Evolutionary conservation across 2,329 filamentous ascomycete species (phyloP).

Genomic region (Neonectria hederae): DNA sequence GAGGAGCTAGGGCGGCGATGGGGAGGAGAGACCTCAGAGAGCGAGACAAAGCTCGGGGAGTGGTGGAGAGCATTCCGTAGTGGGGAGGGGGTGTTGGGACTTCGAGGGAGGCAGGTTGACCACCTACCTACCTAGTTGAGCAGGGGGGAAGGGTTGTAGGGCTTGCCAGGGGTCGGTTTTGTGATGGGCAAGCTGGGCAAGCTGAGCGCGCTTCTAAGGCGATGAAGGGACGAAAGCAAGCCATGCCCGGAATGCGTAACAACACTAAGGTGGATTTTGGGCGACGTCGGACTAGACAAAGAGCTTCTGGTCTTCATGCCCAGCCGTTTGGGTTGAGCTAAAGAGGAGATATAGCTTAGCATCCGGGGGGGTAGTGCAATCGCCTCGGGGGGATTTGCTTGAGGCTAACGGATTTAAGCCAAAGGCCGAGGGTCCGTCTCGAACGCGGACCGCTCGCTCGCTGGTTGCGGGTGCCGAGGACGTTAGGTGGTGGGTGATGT

Average conservation of each 20-base stretch:
- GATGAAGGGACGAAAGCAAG: not conserved
- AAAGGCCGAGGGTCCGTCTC: not conserved
- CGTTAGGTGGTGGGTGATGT: not conserved
- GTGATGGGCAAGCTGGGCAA: not conserved
- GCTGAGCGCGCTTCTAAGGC: constrained; percentile 1
- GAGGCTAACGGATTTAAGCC: not conserved
- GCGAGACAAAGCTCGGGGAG: constrained; percentile 9
- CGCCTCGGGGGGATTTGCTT: not conserved
- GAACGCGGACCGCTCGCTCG: not conserved
- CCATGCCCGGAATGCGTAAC: constrained; percentile 17
- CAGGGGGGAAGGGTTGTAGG: constrained; percentile 14
- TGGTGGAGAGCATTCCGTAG: constrained; percentile 14
- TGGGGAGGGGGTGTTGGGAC: not conserved
- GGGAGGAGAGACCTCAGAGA: not conserved
- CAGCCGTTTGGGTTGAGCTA: not conserved
- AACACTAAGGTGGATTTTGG: not conserved
- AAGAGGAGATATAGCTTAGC: not conserved
- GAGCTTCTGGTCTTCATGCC: not conserved
- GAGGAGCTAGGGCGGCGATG: constrained; percentile 12
- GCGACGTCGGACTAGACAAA: not conserved
- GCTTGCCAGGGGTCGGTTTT: constrained; percentile 8
- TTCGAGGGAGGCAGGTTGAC: not conserved
- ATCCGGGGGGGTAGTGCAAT: not conserved
- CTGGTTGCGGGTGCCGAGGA: not conserved
- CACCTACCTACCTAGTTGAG: not conserved